phyloP scores from a whole-genome alignment of 1,284 basidiomycete species.

The Trichosporon asahii region DNA sequence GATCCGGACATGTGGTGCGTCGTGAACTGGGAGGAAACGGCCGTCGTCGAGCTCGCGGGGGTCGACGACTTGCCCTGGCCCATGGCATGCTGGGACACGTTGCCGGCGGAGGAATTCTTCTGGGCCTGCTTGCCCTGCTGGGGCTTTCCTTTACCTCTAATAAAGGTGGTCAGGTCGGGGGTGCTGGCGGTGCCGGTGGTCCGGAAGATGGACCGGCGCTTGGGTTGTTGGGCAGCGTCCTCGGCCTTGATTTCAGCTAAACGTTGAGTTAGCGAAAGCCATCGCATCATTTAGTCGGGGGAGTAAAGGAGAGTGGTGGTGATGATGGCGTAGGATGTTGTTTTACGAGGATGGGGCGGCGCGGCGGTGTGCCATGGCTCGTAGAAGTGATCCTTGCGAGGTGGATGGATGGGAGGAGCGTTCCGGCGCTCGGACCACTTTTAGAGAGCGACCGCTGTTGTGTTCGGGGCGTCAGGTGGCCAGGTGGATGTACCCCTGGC shows the following conservation, averaged over 20 bases:
- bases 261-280: slow-evolving; percentile 6
- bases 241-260: slow-evolving; percentile 35
- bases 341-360: not conserved
- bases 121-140: slow-evolving; percentile 11
- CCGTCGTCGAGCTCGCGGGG: slow-evolving; percentile 9
- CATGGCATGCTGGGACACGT: slow-evolving; percentile 11
- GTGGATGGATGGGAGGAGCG: slow-evolving; percentile 6
- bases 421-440: slow-evolving; percentile 8
- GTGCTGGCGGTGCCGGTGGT: slow-evolving; percentile 81
- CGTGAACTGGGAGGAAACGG: slow-evolving; percentile 1
- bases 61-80: slow-evolving; percentile 5
- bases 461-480: not conserved
- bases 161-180: slow-evolving; percentile 77
- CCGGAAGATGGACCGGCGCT: slow-evolving; percentile 77
- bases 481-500: not conserved
- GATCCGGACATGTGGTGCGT: slow-evolving; percentile 3
- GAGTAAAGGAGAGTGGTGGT: not conserved
- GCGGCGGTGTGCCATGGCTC: slow-evolving; percentile 5
- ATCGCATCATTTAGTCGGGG: not conserved
- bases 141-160: slow-evolving; percentile 64
- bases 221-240: slow-evolving; percentile 41
- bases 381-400: not conserved
- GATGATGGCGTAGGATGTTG: too few species aligned
- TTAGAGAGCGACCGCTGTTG: not conserved
- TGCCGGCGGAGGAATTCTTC: slow-evolving; percentile 36